These are phyloP conservation scores for Ilex aquifolium DNA, from an alignment of 257 asterid genomes.

Conservation along the genomic window DNA sequence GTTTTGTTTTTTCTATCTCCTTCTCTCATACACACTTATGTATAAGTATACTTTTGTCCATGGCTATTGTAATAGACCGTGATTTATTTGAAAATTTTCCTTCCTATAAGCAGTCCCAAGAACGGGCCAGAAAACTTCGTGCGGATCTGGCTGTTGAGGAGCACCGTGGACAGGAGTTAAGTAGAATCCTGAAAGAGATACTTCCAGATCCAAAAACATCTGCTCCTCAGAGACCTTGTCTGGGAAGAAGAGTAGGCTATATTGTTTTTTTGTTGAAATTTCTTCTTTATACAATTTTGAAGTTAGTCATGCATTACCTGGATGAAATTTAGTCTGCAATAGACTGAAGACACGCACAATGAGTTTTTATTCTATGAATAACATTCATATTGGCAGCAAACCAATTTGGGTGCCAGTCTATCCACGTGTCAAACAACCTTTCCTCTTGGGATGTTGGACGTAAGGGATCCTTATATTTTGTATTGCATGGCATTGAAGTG, in stretches of 20 bases:
- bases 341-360: too few species aligned
- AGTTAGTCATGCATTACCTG: neutral
- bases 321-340: too few species aligned
- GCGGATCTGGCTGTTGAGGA: constrained; percentile 82
- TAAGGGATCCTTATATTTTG: too few species aligned
- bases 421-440: too few species aligned
- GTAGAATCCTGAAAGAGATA: constrained; percentile 68
- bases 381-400: too few species aligned
- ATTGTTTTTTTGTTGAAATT: constrained; percentile 6
- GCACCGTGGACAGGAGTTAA: constrained; percentile 68
- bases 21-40: constrained; percentile 5
- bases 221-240: constrained; percentile 40
- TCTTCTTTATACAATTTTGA: constrained; percentile 1
- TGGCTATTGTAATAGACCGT: too few species aligned
- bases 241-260: constrained; percentile 66
- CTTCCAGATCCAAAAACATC: constrained; percentile 47
- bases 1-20: neutral
- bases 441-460: too few species aligned
- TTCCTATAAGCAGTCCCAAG: constrained; percentile 63
- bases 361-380: too few species aligned
- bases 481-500: too few species aligned
- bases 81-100: neutral
- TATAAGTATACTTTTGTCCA: too few species aligned
- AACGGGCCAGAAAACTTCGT: constrained; percentile 73
- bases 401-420: too few species aligned